These are phyloP conservation scores for Castanea mollissima DNA, from an alignment of 306 rosid species.

Conservation along the genomic window DNA sequence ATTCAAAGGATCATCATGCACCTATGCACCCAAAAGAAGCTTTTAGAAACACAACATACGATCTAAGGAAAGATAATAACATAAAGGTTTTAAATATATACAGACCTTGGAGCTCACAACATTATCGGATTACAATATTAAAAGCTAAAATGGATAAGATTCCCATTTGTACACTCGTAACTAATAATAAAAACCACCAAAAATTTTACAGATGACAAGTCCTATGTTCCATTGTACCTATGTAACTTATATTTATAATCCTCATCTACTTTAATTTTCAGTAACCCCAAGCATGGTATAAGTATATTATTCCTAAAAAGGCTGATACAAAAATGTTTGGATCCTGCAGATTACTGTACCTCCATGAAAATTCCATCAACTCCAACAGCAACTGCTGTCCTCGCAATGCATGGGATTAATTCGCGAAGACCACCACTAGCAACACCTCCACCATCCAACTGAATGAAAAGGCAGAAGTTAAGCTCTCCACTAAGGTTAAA, in stretches of 20 bases:
- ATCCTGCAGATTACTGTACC: conserved; percentile 43
- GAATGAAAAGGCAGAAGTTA: conserved; percentile 29
- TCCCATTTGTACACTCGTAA: neutral
- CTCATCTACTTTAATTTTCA: conserved; percentile 1
- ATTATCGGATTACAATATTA: neutral
- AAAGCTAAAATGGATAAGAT: neutral
- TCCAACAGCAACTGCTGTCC: conserved; percentile 95
- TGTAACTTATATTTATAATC: too few relatives aligned
- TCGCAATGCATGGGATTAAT: conserved; percentile 92
- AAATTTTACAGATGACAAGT: neutral
- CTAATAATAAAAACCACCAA: neutral
- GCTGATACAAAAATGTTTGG: neutral
- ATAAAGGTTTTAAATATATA: neutral
- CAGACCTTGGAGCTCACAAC: neutral
- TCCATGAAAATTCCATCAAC: conserved; percentile 99
- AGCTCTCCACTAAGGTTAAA: conserved; percentile 12
- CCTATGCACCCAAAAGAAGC: conserved; percentile 45
- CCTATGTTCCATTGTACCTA: neutral
- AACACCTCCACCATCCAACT: conserved; percentile 98
- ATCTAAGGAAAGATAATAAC: conserved; percentile 5
- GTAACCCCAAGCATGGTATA: neutral
- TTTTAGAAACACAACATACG: conserved; percentile 16
- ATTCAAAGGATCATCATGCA: conserved; percentile 88
- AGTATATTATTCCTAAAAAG: too few relatives aligned
- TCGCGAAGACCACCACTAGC: conserved; percentile 99